These are phyloP conservation scores for Triticum urartu DNA, from an alignment of 176 grass and related monocot genomes.

Conservation along the genomic window DNA sequence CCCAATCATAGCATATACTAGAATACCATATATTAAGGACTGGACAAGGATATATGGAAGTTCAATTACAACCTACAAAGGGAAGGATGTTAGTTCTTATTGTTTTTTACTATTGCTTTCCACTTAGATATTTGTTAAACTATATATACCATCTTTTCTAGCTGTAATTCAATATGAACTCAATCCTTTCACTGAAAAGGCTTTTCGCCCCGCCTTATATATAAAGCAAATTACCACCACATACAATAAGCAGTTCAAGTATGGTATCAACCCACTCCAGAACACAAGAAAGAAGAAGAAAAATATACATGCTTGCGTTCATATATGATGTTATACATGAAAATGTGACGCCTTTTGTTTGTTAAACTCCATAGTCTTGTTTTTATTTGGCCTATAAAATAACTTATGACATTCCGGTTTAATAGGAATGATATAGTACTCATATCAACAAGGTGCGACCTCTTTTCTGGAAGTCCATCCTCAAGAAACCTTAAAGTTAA, in stretches of 20 bases:
- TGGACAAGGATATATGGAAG: conserved; percentile 75
- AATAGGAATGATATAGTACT: too few species aligned
- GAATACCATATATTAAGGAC: conserved; percentile 51
- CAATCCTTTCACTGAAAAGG: background rate
- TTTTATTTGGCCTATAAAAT: background rate
- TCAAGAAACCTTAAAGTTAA: too few species aligned
- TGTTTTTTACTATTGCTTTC: background rate
- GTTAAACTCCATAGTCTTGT: background rate
- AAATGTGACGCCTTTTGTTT: background rate
- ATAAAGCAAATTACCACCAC: too few species aligned
- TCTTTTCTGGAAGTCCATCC: too few species aligned
- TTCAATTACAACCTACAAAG: conserved; percentile 67
- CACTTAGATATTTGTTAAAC: background rate
- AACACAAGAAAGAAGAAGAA: too few species aligned
- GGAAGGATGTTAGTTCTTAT: background rate
- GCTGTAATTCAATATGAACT: background rate
- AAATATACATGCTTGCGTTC: conserved; percentile 4
- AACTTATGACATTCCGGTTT: too few species aligned
- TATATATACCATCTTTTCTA: background rate
- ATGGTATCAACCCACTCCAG: too few species aligned
- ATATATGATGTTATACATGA: background rate
- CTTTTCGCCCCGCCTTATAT: background rate
- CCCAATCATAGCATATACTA: conserved; percentile 73
- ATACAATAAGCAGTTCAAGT: too few species aligned
- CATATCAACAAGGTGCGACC: too few species aligned